Evolutionary conservation across 2,329 filamentous ascomycete species (phyloP).

Genomic region (Botrytis paeoniae): DNA sequence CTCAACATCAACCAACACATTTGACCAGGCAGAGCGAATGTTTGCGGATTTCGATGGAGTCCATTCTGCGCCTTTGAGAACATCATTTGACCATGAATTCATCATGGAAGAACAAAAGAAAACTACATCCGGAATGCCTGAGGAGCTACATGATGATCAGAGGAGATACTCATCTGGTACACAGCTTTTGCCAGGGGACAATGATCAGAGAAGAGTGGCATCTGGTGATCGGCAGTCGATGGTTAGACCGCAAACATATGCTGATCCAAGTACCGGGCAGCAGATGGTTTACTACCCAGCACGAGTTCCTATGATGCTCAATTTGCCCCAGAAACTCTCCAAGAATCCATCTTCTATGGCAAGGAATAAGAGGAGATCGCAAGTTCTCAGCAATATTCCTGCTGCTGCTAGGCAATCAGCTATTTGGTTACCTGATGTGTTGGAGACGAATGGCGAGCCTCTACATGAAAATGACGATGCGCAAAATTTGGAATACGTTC

Average conservation of each 20-base stretch:
- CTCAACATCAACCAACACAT: constrained; percentile 45
- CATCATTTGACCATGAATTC: constrained; percentile 16
- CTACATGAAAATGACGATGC: constrained; percentile 29
- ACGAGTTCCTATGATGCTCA: constrained; percentile 89
- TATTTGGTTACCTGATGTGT: constrained; percentile 38
- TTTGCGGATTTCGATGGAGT: constrained; percentile 83
- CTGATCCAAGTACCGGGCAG: constrained; percentile 64
- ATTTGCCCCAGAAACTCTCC: constrained; percentile 83
- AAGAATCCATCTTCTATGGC: constrained; percentile 63
- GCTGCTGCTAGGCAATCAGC: constrained; percentile 42
- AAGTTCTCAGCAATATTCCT: constrained; percentile 65
- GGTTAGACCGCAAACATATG: constrained; percentile 53
- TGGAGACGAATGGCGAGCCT: constrained; percentile 31
- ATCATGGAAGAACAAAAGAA: constrained; percentile 3
- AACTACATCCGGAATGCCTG: not conserved
- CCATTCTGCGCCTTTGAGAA: constrained; percentile 51
- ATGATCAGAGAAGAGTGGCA: constrained; percentile 20
- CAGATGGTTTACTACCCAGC: constrained; percentile 95
- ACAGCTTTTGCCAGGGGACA: constrained; percentile 22
- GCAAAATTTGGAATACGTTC: constrained; percentile 35
- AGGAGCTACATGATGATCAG: not conserved
- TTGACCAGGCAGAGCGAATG: constrained; percentile 61
- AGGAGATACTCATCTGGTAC: constrained; percentile 17
- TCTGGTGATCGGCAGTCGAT: constrained; percentile 30
- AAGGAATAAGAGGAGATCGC: constrained; percentile 68